Percentiles rank a stretch among this genome's conserved stretches.
Evolutionary conservation across 352 stramenopile genomes (phyloP).

Genomic region (Pythium utonaiense): DNA sequence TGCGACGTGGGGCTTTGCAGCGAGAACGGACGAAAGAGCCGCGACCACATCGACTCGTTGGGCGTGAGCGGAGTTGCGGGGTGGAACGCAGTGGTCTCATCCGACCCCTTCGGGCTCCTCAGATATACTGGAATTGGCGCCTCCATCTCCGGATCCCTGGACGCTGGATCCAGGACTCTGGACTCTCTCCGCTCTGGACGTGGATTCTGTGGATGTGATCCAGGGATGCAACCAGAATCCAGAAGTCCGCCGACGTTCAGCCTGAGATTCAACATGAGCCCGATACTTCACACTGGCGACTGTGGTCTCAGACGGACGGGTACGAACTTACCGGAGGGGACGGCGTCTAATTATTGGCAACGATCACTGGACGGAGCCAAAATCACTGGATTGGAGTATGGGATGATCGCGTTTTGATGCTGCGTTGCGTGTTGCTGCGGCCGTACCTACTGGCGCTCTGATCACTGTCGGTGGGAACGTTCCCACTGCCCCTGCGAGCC

Average conservation of each 20-base stretch:
- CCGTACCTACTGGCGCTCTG: neutral
- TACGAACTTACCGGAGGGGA: neutral
- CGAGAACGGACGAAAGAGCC: slow-evolving; percentile 49
- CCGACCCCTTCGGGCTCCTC: slow-evolving; percentile 1
- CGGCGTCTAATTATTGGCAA: neutral
- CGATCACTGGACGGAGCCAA: neutral
- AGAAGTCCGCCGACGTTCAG: neutral
- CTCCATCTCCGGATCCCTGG: slow-evolving; percentile 2
- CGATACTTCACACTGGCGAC: too few relatives aligned
- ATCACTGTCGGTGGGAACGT: neutral
- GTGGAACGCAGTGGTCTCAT: slow-evolving; percentile 12
- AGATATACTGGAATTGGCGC: neutral
- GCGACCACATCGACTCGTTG: slow-evolving; percentile 41
- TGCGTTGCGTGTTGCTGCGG: neutral
- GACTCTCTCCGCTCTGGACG: neutral
- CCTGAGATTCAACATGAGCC: neutral
- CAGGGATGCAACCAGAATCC: neutral
- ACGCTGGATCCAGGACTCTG: slow-evolving; percentile 1
- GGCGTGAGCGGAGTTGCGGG: slow-evolving; percentile 7
- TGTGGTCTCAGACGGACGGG: neutral
- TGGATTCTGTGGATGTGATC: neutral
- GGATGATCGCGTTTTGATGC: neutral
- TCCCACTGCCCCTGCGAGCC: neutral
- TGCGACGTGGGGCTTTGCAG: slow-evolving; percentile 25
- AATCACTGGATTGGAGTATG: neutral